phyloP scores from a whole-genome alignment of 495 filamentous ascomycete species.

The Durotheca rogersii region DNA sequence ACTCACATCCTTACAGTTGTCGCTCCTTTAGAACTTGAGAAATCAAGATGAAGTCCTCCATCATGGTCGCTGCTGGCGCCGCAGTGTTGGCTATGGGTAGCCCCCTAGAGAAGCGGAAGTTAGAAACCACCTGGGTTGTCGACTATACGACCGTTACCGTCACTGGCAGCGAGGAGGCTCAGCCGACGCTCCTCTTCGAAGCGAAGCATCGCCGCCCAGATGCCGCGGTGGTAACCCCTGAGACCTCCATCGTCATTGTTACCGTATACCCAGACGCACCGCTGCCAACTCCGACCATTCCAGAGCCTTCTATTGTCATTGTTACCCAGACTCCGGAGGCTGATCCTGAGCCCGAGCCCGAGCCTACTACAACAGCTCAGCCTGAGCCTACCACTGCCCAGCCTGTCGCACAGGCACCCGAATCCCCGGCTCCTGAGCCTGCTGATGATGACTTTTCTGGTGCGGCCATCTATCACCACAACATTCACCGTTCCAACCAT shows the following conservation, averaged over 20 bases:
- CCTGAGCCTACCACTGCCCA: constrained; percentile 9
- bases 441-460: constrained; percentile 45
- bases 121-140: constrained; percentile 55
- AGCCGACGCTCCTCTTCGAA: constrained; percentile 20
- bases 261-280: constrained; percentile 27
- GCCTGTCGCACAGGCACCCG: background rate
- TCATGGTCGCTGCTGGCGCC: constrained; percentile 61
- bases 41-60: constrained; percentile 68
- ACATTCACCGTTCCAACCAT: constrained; percentile 83
- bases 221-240: background rate
- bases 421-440: constrained; percentile 4
- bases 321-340: constrained; percentile 29
- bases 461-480: constrained; percentile 69
- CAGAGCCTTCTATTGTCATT: constrained; percentile 8
- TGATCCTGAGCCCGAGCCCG: too few relatives aligned
- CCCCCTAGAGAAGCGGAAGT: constrained; percentile 58
- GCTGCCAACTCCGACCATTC: constrained; percentile 3
- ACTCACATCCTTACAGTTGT: constrained; percentile 23
- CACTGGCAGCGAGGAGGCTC: constrained; percentile 37
- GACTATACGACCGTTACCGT: constrained; percentile 64
- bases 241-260: constrained; percentile 6
- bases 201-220: constrained; percentile 8
- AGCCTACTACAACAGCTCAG: too few relatives aligned
- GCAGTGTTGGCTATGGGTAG: constrained; percentile 61
- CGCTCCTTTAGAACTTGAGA: constrained; percentile 8